Evolutionary conservation across 208 protist species (phyloP).

Genomic region (Trypanosoma rangeli): DNA sequence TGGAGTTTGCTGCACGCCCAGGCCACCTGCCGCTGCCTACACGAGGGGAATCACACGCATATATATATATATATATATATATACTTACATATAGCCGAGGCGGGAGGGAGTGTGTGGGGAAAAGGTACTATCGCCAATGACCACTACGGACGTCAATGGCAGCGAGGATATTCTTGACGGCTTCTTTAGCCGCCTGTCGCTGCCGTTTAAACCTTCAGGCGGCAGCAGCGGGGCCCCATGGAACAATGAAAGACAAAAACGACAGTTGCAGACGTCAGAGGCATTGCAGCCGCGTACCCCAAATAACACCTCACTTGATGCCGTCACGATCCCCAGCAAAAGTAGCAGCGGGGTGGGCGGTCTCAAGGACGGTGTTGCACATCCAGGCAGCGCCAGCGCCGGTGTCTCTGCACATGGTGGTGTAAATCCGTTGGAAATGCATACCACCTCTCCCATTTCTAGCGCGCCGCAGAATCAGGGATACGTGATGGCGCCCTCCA

Average conservation of each 20-base stretch:
- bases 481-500: background rate
- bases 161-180: constrained; percentile 27
- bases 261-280: constrained; percentile 12
- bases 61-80: constrained; percentile 24
- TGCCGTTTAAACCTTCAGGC: background rate
- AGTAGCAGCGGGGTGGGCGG: constrained; percentile 7
- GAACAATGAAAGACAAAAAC: constrained; percentile 7
- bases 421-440: background rate
- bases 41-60: constrained; percentile 9
- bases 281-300: constrained; percentile 22
- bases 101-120: background rate
- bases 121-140: constrained; percentile 8
- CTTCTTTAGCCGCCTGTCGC: constrained; percentile 14
- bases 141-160: background rate
- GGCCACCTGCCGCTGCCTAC: too few species aligned
- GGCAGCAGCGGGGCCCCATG: too few species aligned
- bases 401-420: background rate
- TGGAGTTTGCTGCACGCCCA: too few species aligned
- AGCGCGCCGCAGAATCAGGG: background rate
- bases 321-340: background rate
- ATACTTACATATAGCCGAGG: background rate
- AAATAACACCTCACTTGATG: constrained; percentile 15
- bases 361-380: background rate
- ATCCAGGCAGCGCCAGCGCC: background rate
- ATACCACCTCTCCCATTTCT: background rate